These are phyloP conservation scores for Aurantiochytrium sp. DNA, from an alignment of 108 stramenopile genomes.

Conservation along the genomic window DNA sequence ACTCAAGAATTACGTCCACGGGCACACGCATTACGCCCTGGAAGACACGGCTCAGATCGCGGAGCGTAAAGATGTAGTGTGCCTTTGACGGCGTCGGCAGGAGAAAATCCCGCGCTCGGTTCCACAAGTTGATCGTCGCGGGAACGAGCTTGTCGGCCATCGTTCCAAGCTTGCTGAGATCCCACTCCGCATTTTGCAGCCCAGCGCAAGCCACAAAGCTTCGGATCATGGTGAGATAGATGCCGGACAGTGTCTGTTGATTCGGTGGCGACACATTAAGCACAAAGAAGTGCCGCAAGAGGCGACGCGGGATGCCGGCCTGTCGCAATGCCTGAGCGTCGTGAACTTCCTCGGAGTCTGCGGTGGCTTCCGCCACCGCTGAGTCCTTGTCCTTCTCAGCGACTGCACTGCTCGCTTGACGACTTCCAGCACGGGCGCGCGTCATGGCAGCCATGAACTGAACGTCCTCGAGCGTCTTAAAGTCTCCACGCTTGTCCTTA, in stretches of 20 bases:
- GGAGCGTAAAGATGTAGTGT: slow-evolving; percentile 45
- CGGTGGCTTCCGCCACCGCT: too few relatives aligned
- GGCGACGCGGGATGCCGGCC: slow-evolving; percentile 40
- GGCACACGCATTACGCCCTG: slow-evolving; percentile 39
- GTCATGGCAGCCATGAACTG: slow-evolving; percentile 45
- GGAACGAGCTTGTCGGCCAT: slow-evolving; percentile 23
- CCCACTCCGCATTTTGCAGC: neutral
- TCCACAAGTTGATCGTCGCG: slow-evolving; percentile 39
- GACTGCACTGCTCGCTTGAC: too few relatives aligned
- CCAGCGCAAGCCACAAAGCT: slow-evolving; percentile 19
- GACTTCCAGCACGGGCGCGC: slow-evolving; percentile 22
- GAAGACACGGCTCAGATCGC: slow-evolving; percentile 41
- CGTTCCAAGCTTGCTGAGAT: neutral
- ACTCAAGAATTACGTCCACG: neutral
- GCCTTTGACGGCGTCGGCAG: slow-evolving; percentile 48
- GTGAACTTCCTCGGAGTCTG: too few relatives aligned
- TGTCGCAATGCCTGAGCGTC: neutral
- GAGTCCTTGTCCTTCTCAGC: too few relatives aligned
- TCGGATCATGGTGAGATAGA: slow-evolving; percentile 39
- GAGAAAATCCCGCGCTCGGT: slow-evolving; percentile 23
- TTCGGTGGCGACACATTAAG: slow-evolving; percentile 38
- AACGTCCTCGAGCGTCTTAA: slow-evolving; percentile 38
- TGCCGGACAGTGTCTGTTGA: slow-evolving; percentile 14
- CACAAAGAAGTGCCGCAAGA: slow-evolving; percentile 46
- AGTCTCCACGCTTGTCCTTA: slow-evolving; percentile 52